These are phyloP conservation scores for Tolypocladium pustulatum DNA, from an alignment of 2,329 filamentous ascomycete genomes.

Conservation along the genomic window DNA sequence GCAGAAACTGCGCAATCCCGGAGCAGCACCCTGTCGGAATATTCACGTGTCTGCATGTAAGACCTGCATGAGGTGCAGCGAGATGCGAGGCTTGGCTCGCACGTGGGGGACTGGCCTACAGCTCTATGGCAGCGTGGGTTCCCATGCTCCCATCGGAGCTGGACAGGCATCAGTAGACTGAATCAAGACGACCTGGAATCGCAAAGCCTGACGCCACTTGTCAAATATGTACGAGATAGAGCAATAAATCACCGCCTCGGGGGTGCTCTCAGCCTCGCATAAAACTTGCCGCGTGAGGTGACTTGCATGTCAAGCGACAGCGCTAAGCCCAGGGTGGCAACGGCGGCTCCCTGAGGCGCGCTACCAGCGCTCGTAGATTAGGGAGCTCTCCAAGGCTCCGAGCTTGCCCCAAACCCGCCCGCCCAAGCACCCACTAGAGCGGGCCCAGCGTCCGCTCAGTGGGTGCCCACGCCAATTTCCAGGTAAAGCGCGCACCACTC, in stretches of 20 bases:
- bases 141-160: not conserved
- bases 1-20: not conserved
- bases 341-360: not conserved
- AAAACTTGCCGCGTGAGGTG: not conserved
- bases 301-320: not conserved
- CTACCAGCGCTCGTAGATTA: not conserved
- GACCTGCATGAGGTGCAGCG: not conserved
- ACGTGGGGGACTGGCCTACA: not conserved
- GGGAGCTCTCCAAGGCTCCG: not conserved
- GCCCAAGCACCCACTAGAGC: not conserved
- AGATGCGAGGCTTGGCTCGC: not conserved
- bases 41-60: not conserved
- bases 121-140: not conserved
- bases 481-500: constrained; percentile 6
- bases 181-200: not conserved
- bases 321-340: not conserved
- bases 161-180: not conserved
- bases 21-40: not conserved
- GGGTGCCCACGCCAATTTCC: constrained; percentile 6
- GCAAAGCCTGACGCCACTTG: not conserved
- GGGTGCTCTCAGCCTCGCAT: not conserved
- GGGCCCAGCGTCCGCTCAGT: not conserved
- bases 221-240: not conserved
- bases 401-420: not conserved
- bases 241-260: not conserved